Evolutionary conservation across 768 basidiomycete genomes (phyloP).

Genomic region (Pisolithus albus): DNA sequence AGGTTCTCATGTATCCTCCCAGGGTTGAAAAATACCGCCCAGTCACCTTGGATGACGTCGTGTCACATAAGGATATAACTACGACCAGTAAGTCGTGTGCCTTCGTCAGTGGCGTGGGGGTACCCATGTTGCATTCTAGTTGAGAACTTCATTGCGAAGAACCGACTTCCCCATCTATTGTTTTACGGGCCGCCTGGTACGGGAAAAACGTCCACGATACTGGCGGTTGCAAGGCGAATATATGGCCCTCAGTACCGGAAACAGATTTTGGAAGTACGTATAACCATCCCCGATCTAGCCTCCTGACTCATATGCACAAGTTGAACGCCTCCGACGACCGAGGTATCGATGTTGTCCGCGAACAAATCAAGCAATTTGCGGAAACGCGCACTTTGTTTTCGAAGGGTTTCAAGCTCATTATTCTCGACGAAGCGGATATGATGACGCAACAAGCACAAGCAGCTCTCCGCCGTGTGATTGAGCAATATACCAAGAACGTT

Average conservation of each 20-base stretch:
- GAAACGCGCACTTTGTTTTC: conserved; percentile 88
- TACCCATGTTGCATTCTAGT: conserved; percentile 42
- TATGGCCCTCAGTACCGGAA: conserved; percentile 83
- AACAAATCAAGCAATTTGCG: conserved; percentile 98
- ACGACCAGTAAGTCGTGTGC: conserved; percentile 61
- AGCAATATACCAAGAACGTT: conserved; percentile 98
- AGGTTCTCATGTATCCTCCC: conserved; percentile 1
- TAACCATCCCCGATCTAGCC: background rate
- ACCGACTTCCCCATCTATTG: conserved; percentile 86
- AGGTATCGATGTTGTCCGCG: conserved; percentile 96
- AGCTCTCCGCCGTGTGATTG: conserved; percentile 92
- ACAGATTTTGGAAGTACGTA: conserved; percentile 84
- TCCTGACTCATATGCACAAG: conserved; percentile 32
- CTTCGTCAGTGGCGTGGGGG: background rate
- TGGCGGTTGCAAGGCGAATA: conserved; percentile 91
- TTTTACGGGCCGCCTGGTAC: conserved; percentile 99
- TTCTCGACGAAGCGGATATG: conserved; percentile 99
- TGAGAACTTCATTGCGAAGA: conserved; percentile 94
- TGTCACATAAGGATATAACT: conserved; percentile 94
- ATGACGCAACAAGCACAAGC: conserved; percentile 99
- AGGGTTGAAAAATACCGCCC: conserved; percentile 99
- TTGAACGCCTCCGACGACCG: conserved; percentile 98
- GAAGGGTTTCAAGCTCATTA: conserved; percentile 95
- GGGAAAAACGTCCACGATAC: conserved; percentile 95
- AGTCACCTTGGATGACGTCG: conserved; percentile 85